Conservation (phyloP, 192 early-diverging fungal genomes). For the Irineochytrium annulatum region DNA sequence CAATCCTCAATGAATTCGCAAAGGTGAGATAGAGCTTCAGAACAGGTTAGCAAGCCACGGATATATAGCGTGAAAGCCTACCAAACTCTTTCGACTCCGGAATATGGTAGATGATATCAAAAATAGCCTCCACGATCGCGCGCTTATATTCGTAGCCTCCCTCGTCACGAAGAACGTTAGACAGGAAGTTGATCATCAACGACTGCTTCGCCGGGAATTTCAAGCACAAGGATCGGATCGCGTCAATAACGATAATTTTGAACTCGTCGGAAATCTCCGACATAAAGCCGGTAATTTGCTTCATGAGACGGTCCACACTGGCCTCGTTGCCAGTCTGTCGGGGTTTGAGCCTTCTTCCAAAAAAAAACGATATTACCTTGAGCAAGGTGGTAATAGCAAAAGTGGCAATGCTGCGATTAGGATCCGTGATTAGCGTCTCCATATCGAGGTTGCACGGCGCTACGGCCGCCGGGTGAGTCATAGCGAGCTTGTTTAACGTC, state of each 20-base stretch:
- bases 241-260: slow-evolving; percentile 98
- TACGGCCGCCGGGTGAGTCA: slow-evolving; percentile 86
- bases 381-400: slow-evolving; percentile 98
- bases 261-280: slow-evolving; percentile 98
- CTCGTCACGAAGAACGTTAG: slow-evolving; percentile 90
- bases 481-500: slow-evolving; percentile 88
- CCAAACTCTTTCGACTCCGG: slow-evolving; percentile 90
- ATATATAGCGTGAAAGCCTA: slow-evolving; percentile 16
- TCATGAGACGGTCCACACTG: slow-evolving; percentile 96
- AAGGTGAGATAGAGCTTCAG: slow-evolving; percentile 79
- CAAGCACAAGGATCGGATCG: slow-evolving; percentile 90
- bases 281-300: slow-evolving; percentile 98
- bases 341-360: not conserved
- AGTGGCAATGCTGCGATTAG: slow-evolving; percentile 94
- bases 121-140: slow-evolving; percentile 94
- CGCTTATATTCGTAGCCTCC: slow-evolving; percentile 97
- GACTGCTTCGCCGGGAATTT: slow-evolving; percentile 96
- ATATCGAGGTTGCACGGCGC: slow-evolving; percentile 96
- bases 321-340: slow-evolving; percentile 93
- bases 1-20: slow-evolving; percentile 99
- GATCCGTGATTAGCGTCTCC: slow-evolving; percentile 94
- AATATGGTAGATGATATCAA: slow-evolving; percentile 91
- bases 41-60: slow-evolving; percentile 1
- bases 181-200: slow-evolving; percentile 89
- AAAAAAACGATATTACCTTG: slow-evolving; percentile 50